A percentile compares a stretch with the other conserved stretches of the same genome.
Conservation (phyloP, 306 rosid genomes). For the Hippophae gyantsensis region DNA sequence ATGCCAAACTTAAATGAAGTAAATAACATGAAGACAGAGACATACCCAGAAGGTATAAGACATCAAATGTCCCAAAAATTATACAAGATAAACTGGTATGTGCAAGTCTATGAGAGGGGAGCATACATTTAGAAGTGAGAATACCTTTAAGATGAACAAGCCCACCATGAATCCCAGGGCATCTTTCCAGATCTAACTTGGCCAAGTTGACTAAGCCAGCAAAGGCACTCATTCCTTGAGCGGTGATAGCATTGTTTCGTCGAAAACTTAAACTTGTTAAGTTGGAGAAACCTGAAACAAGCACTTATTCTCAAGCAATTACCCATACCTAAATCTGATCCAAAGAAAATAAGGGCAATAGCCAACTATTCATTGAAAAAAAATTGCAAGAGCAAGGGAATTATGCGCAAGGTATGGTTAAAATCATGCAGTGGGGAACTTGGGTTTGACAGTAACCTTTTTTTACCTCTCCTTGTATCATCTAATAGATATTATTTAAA, state of each 20-base stretch:
- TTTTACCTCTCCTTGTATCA: too few species aligned
- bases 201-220: slow-evolving; percentile 56
- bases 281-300: slow-evolving; percentile 62
- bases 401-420: too few species aligned
- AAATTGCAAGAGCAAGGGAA: too few species aligned
- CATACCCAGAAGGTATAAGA: too few species aligned
- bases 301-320: slow-evolving; percentile 13
- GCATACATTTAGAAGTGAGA: slow-evolving; percentile 15
- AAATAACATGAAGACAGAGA: too few species aligned
- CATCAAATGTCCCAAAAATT: too few species aligned
- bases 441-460: too few species aligned
- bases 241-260: slow-evolving; percentile 71
- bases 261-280: slow-evolving; percentile 78
- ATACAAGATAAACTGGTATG: background rate
- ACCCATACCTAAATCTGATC: too few species aligned
- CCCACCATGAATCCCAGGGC: slow-evolving; percentile 86
- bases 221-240: slow-evolving; percentile 70
- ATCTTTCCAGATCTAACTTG: slow-evolving; percentile 90
- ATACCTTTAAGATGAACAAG: slow-evolving; percentile 73
- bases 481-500: too few species aligned
- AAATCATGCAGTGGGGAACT: too few species aligned
- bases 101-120: background rate
- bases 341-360: background rate
- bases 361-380: too few species aligned
- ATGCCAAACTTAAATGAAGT: too few species aligned